Evolutionary conservation across 257 asterid genomes (phyloP).

Genomic region (Apocynum venetum): DNA sequence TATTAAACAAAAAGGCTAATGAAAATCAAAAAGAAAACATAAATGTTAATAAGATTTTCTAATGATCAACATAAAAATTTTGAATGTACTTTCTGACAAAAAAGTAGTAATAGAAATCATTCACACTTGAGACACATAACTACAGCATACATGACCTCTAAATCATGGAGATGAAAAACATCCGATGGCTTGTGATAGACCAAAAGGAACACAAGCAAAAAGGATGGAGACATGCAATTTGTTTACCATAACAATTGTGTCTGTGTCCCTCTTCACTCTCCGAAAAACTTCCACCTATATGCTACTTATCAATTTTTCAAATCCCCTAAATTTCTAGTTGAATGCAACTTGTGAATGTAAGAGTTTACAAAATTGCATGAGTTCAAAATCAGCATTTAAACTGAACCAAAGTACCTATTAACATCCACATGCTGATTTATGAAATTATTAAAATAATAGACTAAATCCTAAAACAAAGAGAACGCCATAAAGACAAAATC

Average conservation of each 20-base stretch:
- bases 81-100: not conserved
- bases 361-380: not conserved
- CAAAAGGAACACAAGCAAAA: too few species aligned
- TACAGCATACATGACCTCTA: not conserved
- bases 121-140: not conserved
- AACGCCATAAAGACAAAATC: not conserved
- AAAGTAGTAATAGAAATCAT: not conserved
- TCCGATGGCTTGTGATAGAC: too few species aligned
- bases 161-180: too few species aligned
- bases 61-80: too few species aligned
- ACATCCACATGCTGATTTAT: not conserved
- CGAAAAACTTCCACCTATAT: not conserved
- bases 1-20: too few species aligned
- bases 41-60: too few species aligned
- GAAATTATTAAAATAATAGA: not conserved
- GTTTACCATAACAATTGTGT: too few species aligned
- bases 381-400: not conserved
- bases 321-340: not conserved
- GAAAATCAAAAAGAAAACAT: too few species aligned
- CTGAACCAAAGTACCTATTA: not conserved
- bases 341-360: not conserved
- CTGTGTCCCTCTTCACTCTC: not conserved
- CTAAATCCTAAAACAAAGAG: not conserved
- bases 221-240: too few species aligned
- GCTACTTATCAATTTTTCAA: not conserved